These are phyloP conservation scores for Ceratobasidium sp. DNA, from an alignment of 1,284 basidiomycete species.

Conservation along the genomic window DNA sequence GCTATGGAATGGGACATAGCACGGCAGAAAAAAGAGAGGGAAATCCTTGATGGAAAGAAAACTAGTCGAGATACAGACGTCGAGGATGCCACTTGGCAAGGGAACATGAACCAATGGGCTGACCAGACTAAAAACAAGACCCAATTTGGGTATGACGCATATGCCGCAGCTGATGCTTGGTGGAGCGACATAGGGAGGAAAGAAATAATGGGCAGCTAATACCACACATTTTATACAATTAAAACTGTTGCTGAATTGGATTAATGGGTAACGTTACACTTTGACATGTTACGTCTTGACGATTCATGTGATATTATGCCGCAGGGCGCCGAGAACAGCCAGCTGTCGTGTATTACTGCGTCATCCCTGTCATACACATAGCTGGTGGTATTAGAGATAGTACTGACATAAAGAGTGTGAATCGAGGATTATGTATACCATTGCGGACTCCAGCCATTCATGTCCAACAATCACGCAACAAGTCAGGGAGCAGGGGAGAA, in stretches of 20 bases:
- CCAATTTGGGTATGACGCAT: conserved; percentile 49
- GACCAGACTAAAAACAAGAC: conserved; percentile 48
- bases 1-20: no score
- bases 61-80: background rate
- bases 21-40: conserved; percentile 42
- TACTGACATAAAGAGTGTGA: conserved; percentile 35
- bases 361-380: no score
- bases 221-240: no score
- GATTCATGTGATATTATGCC: background rate
- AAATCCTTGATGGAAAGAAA: background rate
- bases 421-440: conserved; percentile 11
- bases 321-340: background rate
- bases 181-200: conserved; percentile 48
- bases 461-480: conserved; percentile 27
- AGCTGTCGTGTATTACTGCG: no score
- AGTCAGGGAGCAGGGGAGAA: conserved; percentile 13
- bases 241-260: no score
- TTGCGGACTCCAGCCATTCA: conserved; percentile 7
- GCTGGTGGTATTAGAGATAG: conserved; percentile 7
- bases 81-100: conserved; percentile 6
- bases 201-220: no score
- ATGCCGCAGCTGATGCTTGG: conserved; percentile 48
- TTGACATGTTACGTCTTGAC: no score
- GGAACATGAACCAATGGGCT: conserved; percentile 49
- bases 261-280: no score